phyloP scores from a whole-genome alignment of 495 filamentous ascomycete species.

The Trichoderma erinaceum region DNA sequence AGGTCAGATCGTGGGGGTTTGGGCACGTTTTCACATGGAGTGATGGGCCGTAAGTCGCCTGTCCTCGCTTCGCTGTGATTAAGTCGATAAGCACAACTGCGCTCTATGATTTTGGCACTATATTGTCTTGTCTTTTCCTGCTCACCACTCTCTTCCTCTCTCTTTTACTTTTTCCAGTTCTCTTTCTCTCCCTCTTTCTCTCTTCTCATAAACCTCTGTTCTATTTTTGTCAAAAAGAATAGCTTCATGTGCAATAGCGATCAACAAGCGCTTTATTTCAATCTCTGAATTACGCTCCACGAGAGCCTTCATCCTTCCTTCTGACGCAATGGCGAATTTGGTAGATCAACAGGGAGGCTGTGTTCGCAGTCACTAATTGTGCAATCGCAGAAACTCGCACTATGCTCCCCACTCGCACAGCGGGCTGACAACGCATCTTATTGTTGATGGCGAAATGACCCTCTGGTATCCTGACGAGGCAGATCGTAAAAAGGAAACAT shows the following conservation, averaged over 20 bases:
- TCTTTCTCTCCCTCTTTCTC: constrained; percentile 4
- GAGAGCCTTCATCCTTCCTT: no score
- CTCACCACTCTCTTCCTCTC: constrained; percentile 14
- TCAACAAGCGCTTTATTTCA: no score
- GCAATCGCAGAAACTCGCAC: constrained; percentile 46
- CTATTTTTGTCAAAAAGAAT: background rate
- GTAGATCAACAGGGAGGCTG: constrained; percentile 14
- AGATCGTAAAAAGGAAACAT: constrained; percentile 56
- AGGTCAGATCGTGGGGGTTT: constrained; percentile 75
- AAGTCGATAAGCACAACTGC: no score
- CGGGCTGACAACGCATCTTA: constrained; percentile 69
- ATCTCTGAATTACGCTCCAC: no score
- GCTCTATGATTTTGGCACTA: background rate
- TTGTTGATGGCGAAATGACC: constrained; percentile 62
- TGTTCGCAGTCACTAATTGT: constrained; percentile 1
- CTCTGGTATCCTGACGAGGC: constrained; percentile 68
- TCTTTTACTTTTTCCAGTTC: background rate
- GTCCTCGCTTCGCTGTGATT: background rate
- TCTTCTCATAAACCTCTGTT: background rate
- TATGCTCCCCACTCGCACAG: constrained; percentile 70
- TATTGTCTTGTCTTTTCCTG: background rate
- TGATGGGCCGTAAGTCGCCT: constrained; percentile 62
- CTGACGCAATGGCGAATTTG: no score
- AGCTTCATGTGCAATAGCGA: no score
- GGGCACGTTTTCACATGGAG: constrained; percentile 72